Evolutionary conservation across 352 stramenopile species (phyloP).

Genomic region (Phytophthora litchii): DNA sequence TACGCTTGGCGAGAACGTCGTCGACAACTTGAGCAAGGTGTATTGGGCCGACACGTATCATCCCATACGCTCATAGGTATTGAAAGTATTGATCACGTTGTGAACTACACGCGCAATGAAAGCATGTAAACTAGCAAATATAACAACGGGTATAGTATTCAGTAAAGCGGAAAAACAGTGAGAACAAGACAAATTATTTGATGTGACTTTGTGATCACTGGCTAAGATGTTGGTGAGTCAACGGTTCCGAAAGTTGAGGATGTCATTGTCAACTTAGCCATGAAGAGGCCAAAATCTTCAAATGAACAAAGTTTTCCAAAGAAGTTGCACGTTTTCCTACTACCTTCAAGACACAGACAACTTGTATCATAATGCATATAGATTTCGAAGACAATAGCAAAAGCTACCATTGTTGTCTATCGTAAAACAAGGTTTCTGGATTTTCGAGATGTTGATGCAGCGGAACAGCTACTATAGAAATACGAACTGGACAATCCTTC

Average conservation of each 20-base stretch:
- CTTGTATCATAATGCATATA: too few relatives aligned
- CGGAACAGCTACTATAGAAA: not conserved
- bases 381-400: not conserved
- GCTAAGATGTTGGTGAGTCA: not conserved
- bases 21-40: constrained; percentile 30
- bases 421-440: not conserved
- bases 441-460: not conserved
- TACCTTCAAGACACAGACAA: not conserved
- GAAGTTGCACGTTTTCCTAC: not conserved
- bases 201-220: not conserved
- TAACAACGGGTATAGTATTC: constrained; percentile 10
- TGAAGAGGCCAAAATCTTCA: too few relatives aligned
- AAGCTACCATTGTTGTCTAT: not conserved
- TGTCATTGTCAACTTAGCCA: too few relatives aligned
- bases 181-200: not conserved
- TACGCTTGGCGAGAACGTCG: constrained; percentile 39
- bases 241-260: not conserved
- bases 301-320: not conserved
- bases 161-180: not conserved
- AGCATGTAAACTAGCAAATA: constrained; percentile 36
- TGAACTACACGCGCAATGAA: constrained; percentile 16
- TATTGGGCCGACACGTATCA: constrained; percentile 27
- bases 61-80: constrained; percentile 18
- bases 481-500: not conserved
- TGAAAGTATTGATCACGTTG: constrained; percentile 4